Evolutionary conservation across 2,329 filamentous ascomycete species (phyloP).

Genomic region (Coniochaeta sp.): DNA sequence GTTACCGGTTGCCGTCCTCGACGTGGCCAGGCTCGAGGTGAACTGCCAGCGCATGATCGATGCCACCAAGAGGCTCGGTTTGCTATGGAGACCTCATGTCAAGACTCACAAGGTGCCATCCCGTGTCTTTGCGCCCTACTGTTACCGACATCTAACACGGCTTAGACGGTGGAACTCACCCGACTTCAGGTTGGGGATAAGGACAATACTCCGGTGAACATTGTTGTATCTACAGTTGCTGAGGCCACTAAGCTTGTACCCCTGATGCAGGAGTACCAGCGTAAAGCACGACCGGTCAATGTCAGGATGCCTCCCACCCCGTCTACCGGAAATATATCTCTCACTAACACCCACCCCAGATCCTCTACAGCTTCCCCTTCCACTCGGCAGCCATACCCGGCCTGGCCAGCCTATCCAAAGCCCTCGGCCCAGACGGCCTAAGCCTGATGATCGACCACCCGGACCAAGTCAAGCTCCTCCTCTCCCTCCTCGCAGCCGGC

Average conservation of each 20-base stretch:
- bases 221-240: constrained; percentile 67
- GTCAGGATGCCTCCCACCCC: constrained; percentile 33
- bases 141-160: not conserved
- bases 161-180: constrained; percentile 17
- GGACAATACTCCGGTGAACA: constrained; percentile 39
- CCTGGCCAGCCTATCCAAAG: constrained; percentile 46
- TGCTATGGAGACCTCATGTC: constrained; percentile 69
- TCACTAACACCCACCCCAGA: constrained; percentile 24
- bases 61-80: constrained; percentile 47
- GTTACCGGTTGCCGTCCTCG: constrained; percentile 63
- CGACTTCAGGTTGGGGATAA: constrained; percentile 61
- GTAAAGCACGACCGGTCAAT: constrained; percentile 48
- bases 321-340: not conserved
- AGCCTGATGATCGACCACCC: constrained; percentile 65
- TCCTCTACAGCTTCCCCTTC: constrained; percentile 68
- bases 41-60: constrained; percentile 70
- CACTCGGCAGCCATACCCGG: constrained; percentile 53
- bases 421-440: constrained; percentile 49
- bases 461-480: constrained; percentile 44
- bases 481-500: constrained; percentile 33
- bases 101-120: constrained; percentile 78
- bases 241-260: constrained; percentile 64
- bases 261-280: constrained; percentile 51
- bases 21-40: constrained; percentile 55
- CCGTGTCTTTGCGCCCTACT: not conserved